Conservation (phyloP, 208 protist species). For the Crithidia sp. region DNA sequence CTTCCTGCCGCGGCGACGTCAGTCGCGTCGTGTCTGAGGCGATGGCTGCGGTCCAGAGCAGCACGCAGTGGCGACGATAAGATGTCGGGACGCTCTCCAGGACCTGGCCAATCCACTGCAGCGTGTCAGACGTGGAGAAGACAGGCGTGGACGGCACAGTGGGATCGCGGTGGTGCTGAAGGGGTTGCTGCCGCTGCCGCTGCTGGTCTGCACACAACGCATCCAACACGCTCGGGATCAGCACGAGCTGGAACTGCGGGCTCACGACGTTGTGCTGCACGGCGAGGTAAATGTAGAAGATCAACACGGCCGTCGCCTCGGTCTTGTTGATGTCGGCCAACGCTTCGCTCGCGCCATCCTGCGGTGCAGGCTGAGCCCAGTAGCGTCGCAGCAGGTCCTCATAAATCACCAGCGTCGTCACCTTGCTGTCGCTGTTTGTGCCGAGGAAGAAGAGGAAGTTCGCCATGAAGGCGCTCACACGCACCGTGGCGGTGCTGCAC, state of each 20-base stretch:
- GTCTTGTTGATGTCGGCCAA: not conserved
- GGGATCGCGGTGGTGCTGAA: not conserved
- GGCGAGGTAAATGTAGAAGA: slow-evolving; percentile 41
- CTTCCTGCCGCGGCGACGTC: not conserved
- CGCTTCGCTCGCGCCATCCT: not conserved
- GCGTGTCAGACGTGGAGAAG: slow-evolving; percentile 12
- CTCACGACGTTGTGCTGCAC: slow-evolving; percentile 36
- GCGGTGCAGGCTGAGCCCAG: slow-evolving; percentile 28
- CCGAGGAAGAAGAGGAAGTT: slow-evolving; percentile 51
- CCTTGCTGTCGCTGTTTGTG: slow-evolving; percentile 26
- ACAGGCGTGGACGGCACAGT: not conserved
- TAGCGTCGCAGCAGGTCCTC: slow-evolving; percentile 49
- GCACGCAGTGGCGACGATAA: slow-evolving; percentile 11
- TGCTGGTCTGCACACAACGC: slow-evolving; percentile 8
- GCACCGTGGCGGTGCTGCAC: slow-evolving; percentile 7
- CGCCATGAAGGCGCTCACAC: slow-evolving; percentile 28
- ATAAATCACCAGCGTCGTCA: slow-evolving; percentile 41
- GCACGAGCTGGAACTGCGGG: slow-evolving; percentile 40
- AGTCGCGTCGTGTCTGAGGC: not conserved
- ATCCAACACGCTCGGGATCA: slow-evolving; percentile 33
- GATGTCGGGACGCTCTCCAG: slow-evolving; percentile 4
- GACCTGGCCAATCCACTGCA: slow-evolving; percentile 10
- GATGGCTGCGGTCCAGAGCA: slow-evolving; percentile 4
- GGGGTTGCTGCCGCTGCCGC: slow-evolving; percentile 21
- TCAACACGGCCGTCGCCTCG: slow-evolving; percentile 44